Base-by-base conservation (phyloP, 2,329 filamentous ascomycete genomes). In the Cercospora citrullina region DNA sequence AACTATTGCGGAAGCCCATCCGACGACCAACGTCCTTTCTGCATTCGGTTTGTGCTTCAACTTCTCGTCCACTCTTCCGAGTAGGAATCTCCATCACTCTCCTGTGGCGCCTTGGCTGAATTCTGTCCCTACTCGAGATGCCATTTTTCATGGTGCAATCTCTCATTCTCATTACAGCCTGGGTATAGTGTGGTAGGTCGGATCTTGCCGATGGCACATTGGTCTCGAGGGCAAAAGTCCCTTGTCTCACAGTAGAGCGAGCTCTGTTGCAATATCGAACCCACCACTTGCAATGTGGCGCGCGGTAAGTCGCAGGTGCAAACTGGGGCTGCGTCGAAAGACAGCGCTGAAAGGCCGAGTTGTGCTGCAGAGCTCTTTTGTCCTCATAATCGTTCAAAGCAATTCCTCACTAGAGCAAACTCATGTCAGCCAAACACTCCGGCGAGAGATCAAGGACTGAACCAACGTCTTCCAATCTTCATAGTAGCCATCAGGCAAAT, bases 401-500 rank as follows among this genome's bases (percentile, higher is more conserved):
- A 51, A 16, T 23, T 51, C 45, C 18, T 51, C 45, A 51, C 45
- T 51, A 51, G 45, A 23, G 21, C 9, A 12, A 26, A 51, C 6
- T 21, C 45, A 21, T 23, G 45, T 51, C 45, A 51, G 45, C 21
- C 10, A 21, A 18, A 28, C 53, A 9, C 18, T 58, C 14, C 23
- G 7, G 53, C 0, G 23, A 58, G 6, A 31, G 9, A n/a, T 5
- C 2, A n/a, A 53, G 61, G 30, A 10, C 48, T 23, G n/a, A 36
- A 33, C 48, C 45, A 98, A 95, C 82, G 94, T 97, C 39, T 94
- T 96, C 95, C 95, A 99, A 81, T 99, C 95, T 86, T 99, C 95
- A 81, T 98, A 98, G 92, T 88, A 97, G 84, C 95, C 95, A 83
- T 99, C 95, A 23, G 95, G 95, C 79, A 99, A 87, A 83, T 98